Conservation (phyloP, 108 stramenopile genomes). For the Nitzschia palea region DNA sequence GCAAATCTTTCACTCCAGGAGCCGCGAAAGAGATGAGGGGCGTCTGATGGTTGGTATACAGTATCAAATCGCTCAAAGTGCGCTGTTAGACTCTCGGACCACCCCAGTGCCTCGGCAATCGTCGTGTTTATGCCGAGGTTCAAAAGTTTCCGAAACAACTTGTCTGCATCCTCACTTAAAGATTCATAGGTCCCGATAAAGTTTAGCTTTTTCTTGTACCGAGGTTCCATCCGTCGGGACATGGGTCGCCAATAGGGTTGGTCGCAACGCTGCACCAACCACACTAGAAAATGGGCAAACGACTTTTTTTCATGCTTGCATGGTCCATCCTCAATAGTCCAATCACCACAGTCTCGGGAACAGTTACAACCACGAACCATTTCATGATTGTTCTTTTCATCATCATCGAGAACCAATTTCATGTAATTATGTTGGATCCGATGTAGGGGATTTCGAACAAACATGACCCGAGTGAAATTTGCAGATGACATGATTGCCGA, state of each 20-base stretch:
- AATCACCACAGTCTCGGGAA: not conserved
- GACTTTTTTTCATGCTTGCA: not conserved
- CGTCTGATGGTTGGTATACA: too few species aligned
- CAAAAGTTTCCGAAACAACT: conserved; percentile 30
- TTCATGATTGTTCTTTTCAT: not conserved
- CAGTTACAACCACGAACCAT: not conserved
- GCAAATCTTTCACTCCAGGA: too few species aligned
- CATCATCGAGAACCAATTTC: not conserved
- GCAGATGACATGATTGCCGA: conserved; percentile 48
- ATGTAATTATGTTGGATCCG: not conserved
- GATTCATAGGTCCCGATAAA: conserved; percentile 41
- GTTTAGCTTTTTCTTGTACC: conserved; percentile 46
- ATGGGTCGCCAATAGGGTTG: conserved; percentile 31
- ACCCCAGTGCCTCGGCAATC: too few species aligned
- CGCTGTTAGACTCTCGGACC: too few species aligned
- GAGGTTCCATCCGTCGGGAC: conserved; percentile 33
- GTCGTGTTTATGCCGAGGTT: too few species aligned
- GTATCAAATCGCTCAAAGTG: too few species aligned
- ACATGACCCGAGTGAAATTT: conserved; percentile 64
- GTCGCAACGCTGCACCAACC: conserved; percentile 3
- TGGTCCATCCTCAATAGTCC: not conserved
- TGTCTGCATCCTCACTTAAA: conserved; percentile 33
- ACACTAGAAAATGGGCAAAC: not conserved
- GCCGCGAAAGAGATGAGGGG: too few species aligned
- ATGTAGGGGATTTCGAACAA: conserved; percentile 52